Percentiles rank a stretch among this genome's conserved stretches.
phyloP scores from a whole-genome alignment of 306 rosid genomes.

The Trifolium fragiferum region DNA sequence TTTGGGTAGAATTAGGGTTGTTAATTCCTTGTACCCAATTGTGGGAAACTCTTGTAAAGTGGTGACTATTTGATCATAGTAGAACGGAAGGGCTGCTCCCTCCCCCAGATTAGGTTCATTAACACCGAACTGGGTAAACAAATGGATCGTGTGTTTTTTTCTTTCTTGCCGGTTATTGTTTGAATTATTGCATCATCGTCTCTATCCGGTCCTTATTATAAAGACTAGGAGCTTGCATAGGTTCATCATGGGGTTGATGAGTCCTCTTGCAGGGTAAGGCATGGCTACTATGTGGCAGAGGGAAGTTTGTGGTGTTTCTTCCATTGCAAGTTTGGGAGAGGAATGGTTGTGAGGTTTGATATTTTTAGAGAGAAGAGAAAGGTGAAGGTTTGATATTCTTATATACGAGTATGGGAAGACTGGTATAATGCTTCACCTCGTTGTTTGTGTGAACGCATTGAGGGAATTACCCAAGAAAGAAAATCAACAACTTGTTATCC shows the following conservation, averaged over 20 bases:
- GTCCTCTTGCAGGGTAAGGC: constrained; percentile 57
- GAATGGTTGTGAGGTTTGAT: background rate
- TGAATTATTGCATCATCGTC: too few species aligned
- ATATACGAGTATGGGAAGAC: constrained; percentile 92
- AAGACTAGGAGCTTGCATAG: constrained; percentile 42
- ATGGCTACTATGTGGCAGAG: constrained; percentile 50
- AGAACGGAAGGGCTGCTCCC: too few species aligned
- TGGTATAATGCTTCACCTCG: constrained; percentile 93
- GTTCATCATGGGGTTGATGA: constrained; percentile 57
- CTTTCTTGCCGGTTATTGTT: too few species aligned
- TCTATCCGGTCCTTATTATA: too few species aligned
- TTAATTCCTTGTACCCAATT: too few species aligned
- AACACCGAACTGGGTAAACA: too few species aligned
- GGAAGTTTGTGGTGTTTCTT: constrained; percentile 1
- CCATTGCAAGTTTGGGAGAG: constrained; percentile 17
- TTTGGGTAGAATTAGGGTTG: too few species aligned
- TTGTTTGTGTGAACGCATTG: constrained; percentile 79
- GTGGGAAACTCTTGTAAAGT: too few species aligned
- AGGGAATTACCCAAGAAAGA: constrained; percentile 82
- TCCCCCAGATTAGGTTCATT: too few species aligned
- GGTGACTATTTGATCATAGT: too few species aligned
- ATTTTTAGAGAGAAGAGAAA: background rate
- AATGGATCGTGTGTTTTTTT: too few species aligned
- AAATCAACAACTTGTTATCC: constrained; percentile 81
- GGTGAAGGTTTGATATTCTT: background rate